Evolutionary conservation across 306 rosid species (phyloP).

Genomic region (Cicer chorassanicum): DNA sequence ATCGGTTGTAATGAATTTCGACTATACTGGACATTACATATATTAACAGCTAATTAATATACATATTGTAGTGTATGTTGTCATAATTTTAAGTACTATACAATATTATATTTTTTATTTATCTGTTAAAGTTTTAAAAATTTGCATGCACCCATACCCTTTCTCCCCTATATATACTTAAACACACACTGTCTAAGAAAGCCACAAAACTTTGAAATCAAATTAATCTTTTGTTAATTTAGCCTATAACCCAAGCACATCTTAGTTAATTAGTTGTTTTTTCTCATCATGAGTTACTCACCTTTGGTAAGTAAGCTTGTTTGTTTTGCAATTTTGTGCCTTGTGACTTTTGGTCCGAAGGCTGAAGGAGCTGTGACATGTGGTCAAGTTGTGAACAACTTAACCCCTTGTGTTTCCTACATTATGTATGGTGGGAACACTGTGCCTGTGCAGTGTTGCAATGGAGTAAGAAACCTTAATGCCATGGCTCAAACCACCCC

Average conservation of each 20-base stretch:
- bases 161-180: constrained; percentile 31
- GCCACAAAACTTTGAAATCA: background rate
- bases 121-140: too few relatives aligned
- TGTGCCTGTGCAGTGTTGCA: constrained; percentile 50
- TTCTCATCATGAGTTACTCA: constrained; percentile 44
- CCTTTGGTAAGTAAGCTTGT: constrained; percentile 23
- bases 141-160: background rate
- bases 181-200: background rate
- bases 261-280: background rate
- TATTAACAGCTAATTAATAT: too few relatives aligned
- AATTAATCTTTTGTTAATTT: background rate
- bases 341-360: constrained; percentile 42
- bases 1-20: too few relatives aligned
- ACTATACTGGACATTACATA: too few relatives aligned
- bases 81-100: too few relatives aligned
- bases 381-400: constrained; percentile 37
- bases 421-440: constrained; percentile 22
- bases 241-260: background rate
- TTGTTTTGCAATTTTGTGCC: constrained; percentile 39
- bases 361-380: constrained; percentile 49
- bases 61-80: too few relatives aligned
- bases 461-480: constrained; percentile 49
- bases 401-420: constrained; percentile 54
- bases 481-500: constrained; percentile 51
- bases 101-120: too few relatives aligned